Evolutionary conservation across 2,329 filamentous ascomycete species (phyloP).

Genomic region (Chrysoporthe cubensis): DNA sequence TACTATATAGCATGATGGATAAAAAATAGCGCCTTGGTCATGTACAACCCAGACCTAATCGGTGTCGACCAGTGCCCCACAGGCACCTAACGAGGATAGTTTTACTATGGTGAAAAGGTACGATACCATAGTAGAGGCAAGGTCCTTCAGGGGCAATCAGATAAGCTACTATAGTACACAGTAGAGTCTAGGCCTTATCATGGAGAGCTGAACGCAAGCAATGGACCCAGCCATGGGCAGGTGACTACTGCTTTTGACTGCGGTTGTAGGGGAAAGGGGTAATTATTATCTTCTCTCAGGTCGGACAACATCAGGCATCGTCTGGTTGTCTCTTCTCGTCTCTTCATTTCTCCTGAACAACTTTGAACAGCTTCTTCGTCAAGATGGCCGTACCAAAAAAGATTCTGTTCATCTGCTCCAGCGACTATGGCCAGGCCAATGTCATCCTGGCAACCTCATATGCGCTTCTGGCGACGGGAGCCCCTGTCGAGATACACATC

Average conservation of each 20-base stretch:
- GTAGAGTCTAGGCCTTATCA: not conserved
- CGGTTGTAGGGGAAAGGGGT: not conserved
- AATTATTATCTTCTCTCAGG: not conserved
- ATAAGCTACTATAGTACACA: not conserved
- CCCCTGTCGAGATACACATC: constrained; percentile 40
- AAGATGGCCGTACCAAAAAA: constrained; percentile 10
- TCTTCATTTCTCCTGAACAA: not conserved
- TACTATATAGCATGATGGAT: too few species aligned
- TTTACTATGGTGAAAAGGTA: too few species aligned
- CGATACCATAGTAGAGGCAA: not conserved
- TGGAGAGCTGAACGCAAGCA: not conserved
- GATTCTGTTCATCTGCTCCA: constrained; percentile 40
- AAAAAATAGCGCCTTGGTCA: too few species aligned
- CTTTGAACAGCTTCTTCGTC: not conserved
- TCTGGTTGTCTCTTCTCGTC: not conserved
- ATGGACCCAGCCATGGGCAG: not conserved
- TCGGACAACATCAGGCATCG: not conserved
- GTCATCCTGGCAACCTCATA: constrained; percentile 42
- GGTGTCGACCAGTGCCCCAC: too few species aligned
- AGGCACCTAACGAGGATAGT: too few species aligned
- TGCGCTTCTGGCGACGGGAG: constrained; percentile 39
- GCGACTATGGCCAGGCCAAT: constrained; percentile 42
- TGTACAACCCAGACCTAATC: too few species aligned
- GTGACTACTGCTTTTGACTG: not conserved
- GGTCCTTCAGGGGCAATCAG: not conserved